Base-by-base conservation (phyloP, 495 filamentous ascomycete species). In the Evernia prunastri region DNA sequence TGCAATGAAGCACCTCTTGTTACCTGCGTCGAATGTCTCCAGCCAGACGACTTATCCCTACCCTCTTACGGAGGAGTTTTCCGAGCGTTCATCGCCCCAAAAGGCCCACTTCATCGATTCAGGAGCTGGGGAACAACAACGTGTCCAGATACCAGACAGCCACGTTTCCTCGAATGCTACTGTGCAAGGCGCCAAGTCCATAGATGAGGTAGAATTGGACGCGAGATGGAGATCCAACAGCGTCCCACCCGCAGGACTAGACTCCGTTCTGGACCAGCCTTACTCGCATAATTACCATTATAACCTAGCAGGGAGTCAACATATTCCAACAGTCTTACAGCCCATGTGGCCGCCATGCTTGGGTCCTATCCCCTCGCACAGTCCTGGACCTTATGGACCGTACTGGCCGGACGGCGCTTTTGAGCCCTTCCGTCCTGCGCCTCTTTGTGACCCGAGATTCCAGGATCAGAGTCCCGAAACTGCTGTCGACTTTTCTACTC, bases 1-100 rank as follows among this genome's bases (percentile, higher is more conserved):
- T 57, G 85, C 89, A 4, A 76, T 84, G 36, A 98, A 97, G 74
- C 92, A 97, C 72, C 89, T 97, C 72, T 78, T 96, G n/a, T 79
- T 96, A 25, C 85, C 84, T n/a, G 75, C 79, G n/a, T 72, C 80
- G 11, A 57, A 60, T 33, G 45, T 10, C 4, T 49, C 39, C 20
- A 49, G 54, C n/a, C 62, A 43, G 37, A 53, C 8, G 9, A 37
- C 56, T 8, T 59, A 27, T 59, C 31, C 56, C 23, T 53, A 64
- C 39, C 31, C 33, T 25, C 10, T 53, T 15, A 27, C 42, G 31
- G 43, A 64, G 40, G 56, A 35, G 9, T 59, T 40, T 40, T 8
- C 40, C 43, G 62, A 64, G 13, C 39, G 10, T 47, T 27, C 42
- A 29, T 20, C 54, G 17, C 29, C 27, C 10, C 56, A 39, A 29